phyloP scores from a whole-genome alignment of 306 rosid genomes.

The Trifolium pratense region DNA sequence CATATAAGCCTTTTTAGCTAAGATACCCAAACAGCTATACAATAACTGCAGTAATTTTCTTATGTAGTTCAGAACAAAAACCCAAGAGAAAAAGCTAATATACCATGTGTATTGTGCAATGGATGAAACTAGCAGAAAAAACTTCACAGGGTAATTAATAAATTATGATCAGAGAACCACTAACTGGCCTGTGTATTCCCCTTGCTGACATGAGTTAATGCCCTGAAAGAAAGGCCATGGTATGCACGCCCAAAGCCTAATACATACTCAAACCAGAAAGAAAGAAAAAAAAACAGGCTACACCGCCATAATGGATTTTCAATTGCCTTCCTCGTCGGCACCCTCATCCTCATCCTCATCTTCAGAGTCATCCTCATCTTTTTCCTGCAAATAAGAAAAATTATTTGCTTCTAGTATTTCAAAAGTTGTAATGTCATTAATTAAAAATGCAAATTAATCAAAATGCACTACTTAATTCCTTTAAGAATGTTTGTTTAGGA shows the following conservation, averaged over 20 bases:
- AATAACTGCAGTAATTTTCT: conserved; percentile 10
- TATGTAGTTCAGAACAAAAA: not conserved
- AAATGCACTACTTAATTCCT: not conserved
- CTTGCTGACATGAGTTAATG: conserved; percentile 27
- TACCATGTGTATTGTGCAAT: conserved; percentile 7
- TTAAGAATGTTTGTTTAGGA: conserved; percentile 5
- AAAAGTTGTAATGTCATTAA: not conserved
- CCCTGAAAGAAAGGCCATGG: conserved; percentile 22
- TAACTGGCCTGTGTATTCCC: conserved; percentile 19
- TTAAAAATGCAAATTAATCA: not conserved
- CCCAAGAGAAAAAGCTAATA: conserved; percentile 16
- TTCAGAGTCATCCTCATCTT: conserved; percentile 68
- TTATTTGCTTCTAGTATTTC: not conserved
- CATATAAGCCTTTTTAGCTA: conserved; percentile 19
- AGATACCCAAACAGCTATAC: conserved; percentile 40
- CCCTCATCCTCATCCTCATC: conserved; percentile 57
- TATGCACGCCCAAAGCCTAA: not conserved
- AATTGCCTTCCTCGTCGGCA: conserved; percentile 60
- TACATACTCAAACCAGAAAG: conserved; percentile 34
- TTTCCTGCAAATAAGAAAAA: conserved; percentile 53
- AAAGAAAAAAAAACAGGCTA: conserved; percentile 40
- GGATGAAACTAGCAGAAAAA: conserved; percentile 14
- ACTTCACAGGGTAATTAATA: conserved; percentile 16
- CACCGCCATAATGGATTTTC: conserved; percentile 43
- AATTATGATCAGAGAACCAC: conserved; percentile 15